Base-by-base conservation (phyloP, 257 asterid species). In the Jacaranda mimosifolia region DNA sequence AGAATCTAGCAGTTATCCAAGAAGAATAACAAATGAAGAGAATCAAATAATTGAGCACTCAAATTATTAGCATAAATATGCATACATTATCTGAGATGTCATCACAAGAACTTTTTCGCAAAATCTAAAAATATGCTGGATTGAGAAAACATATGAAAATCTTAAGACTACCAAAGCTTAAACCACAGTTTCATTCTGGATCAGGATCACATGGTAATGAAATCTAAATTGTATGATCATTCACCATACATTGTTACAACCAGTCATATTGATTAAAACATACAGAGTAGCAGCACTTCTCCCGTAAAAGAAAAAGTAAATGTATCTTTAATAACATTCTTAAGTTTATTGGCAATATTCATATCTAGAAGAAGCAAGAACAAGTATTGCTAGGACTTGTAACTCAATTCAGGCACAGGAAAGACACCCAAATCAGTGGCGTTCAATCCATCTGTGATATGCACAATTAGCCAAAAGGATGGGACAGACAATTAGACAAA, bases 91-190 rank as follows among this genome's bases (percentile, higher is more conserved):
- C 32, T 1, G 32, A 26, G 32, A 26, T 26, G 32, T 26, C 32
- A 26, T 26, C 32, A 26, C 32, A 26, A 26, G 2, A 26, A 26
- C 32, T 26, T 26, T 26, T 26, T 26, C 32, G 32, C 32, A 26
- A 26, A 26, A 26, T 10, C 69, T 76, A 12, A 57, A 14, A 67
- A 39, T 9, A 75, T 52, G 65, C 65, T 75, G 43, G 65, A 18
- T 53, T 45, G 14, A 26, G n/a, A 75, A 75, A 62, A 63, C 4
- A n/a, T 48, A 11, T 26, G 32, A 11, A 45, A 46, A 45, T 42
- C 38, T 35, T 36, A 70, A 15, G 15, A n/a, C 15, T 9, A 40
- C 36, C 38, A 65, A 17, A 65, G 70, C 5, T 64, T 39, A 38
- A 17, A 35, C 38, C 38, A 9, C 71, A 40, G 12, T n/a, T 53